phyloP scores from a whole-genome alignment of 2,329 filamentous ascomycete genomes.

The Aphanoascus verrucosus region DNA sequence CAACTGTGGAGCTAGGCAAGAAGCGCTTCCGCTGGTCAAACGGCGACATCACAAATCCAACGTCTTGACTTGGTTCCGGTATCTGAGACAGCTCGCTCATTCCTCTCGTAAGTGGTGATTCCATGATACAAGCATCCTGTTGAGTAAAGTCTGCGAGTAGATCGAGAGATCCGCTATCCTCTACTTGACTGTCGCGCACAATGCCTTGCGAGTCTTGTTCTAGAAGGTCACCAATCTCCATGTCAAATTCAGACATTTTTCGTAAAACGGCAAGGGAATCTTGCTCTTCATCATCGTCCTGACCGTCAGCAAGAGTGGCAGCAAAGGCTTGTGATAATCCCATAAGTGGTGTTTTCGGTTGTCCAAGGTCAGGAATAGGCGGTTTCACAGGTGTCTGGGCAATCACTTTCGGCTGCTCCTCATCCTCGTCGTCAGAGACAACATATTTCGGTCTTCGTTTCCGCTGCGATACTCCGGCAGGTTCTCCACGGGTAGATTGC shows the following conservation, averaged over 20 bases:
- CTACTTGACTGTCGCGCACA: slow-evolving; percentile 47
- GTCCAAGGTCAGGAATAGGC: slow-evolving; percentile 56
- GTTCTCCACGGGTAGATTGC: slow-evolving; percentile 35
- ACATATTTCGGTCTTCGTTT: slow-evolving; percentile 46
- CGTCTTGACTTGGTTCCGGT: slow-evolving; percentile 70
- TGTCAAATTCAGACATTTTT: slow-evolving; percentile 42
- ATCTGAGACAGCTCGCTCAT: slow-evolving; percentile 58
- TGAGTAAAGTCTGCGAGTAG: slow-evolving; percentile 35
- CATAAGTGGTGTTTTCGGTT: slow-evolving; percentile 38
- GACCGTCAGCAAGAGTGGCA: slow-evolving; percentile 66
- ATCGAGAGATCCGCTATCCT: slow-evolving; percentile 32
- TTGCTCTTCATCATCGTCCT: slow-evolving; percentile 32
- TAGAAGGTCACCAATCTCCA: slow-evolving; percentile 50
- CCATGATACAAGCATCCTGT: slow-evolving; percentile 26
- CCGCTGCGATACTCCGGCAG: slow-evolving; percentile 27
- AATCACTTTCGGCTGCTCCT: slow-evolving; percentile 16
- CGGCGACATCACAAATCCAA: slow-evolving; percentile 61
- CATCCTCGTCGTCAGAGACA: slow-evolving; percentile 57
- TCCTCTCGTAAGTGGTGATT: slow-evolving; percentile 28
- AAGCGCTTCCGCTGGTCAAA: slow-evolving; percentile 58
- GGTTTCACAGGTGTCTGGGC: slow-evolving; percentile 36
- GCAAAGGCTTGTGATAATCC: slow-evolving; percentile 85
- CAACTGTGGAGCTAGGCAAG: slow-evolving; percentile 56
- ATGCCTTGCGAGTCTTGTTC: slow-evolving; percentile 54
- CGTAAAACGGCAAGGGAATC: slow-evolving; percentile 44